phyloP scores from a whole-genome alignment of 345 rosid species.

The Arabis alpina region DNA sequence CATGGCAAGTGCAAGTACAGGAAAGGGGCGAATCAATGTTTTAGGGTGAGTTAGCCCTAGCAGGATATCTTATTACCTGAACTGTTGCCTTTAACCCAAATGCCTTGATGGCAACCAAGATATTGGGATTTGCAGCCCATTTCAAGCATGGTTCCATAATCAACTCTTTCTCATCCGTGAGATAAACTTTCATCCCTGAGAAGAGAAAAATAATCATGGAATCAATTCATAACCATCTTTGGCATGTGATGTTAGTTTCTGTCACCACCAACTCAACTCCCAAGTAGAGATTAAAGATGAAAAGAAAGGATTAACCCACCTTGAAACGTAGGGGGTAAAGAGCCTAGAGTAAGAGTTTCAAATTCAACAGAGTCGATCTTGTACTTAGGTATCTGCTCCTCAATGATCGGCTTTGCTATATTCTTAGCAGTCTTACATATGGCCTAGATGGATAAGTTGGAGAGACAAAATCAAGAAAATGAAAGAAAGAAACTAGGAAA shows the following conservation, averaged over 20 bases:
- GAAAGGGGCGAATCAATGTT: not conserved
- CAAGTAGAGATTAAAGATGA: slow-evolving; percentile 14
- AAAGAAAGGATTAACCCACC: slow-evolving; percentile 45
- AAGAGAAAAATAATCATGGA: slow-evolving; percentile 32
- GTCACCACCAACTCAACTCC: not conserved
- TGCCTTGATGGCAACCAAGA: slow-evolving; percentile 78
- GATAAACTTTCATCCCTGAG: slow-evolving; percentile 92
- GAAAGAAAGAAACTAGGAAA: slow-evolving; percentile 18
- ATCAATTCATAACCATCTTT: not conserved
- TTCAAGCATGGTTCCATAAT: slow-evolving; percentile 91
- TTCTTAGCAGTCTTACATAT: slow-evolving; percentile 76
- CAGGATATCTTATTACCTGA: slow-evolving; percentile 61
- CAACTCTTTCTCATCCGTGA: slow-evolving; percentile 93
- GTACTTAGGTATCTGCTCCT: slow-evolving; percentile 89
- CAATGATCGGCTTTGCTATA: slow-evolving; percentile 83
- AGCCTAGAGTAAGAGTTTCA: slow-evolving; percentile 80
- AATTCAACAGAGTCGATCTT: slow-evolving; percentile 91
- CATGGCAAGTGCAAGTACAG: not conserved
- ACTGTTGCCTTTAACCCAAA: slow-evolving; percentile 90
- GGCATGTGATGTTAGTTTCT: not conserved
- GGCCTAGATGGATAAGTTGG: slow-evolving; percentile 53
- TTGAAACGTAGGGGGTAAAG: slow-evolving; percentile 88
- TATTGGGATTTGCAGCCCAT: slow-evolving; percentile 95
- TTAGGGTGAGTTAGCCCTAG: not conserved
- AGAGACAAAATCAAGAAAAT: slow-evolving; percentile 3